Conservation (phyloP, 2,329 filamentous ascomycete species). For the Trichoderma sp. region DNA sequence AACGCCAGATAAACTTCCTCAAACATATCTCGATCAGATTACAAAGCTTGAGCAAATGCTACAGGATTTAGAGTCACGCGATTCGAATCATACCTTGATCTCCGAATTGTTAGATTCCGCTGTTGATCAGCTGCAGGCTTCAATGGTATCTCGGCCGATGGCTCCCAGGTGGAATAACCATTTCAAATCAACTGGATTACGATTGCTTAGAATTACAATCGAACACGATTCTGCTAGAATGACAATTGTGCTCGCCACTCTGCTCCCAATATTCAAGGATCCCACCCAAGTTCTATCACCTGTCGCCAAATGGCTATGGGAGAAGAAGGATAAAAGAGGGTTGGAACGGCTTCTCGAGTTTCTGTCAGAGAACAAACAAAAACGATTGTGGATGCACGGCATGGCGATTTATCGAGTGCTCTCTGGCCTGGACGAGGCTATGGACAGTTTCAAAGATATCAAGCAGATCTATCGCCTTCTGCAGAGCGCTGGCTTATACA, state of each 20-base stretch:
- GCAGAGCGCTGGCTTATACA: conserved; percentile 39
- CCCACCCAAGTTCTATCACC: conserved; percentile 31
- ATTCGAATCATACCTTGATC: neutral
- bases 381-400: conserved; percentile 30
- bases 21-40: conserved; percentile 24
- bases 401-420: conserved; percentile 30
- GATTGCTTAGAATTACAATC: conserved; percentile 35
- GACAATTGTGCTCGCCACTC: conserved; percentile 31
- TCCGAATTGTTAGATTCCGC: conserved; percentile 28
- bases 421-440: conserved; percentile 3
- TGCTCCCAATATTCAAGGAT: conserved; percentile 35
- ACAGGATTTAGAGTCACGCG: conserved; percentile 13
- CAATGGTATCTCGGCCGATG: conserved; percentile 30
- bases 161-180: conserved; percentile 24
- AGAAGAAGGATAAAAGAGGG: conserved; percentile 21
- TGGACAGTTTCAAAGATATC: conserved; percentile 29
- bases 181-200: conserved; percentile 32
- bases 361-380: conserved; percentile 26
- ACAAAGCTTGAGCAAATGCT: conserved; percentile 28
- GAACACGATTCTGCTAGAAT: conserved; percentile 31
- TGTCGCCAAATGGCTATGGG: conserved; percentile 23
- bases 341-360: conserved; percentile 28
- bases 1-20: neutral
- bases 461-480: conserved; percentile 38
- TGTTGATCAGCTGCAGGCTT: conserved; percentile 30